Evolutionary conservation across 805 yeast species (phyloP).

Genomic region (Helenozyma rhizophorensis): DNA sequence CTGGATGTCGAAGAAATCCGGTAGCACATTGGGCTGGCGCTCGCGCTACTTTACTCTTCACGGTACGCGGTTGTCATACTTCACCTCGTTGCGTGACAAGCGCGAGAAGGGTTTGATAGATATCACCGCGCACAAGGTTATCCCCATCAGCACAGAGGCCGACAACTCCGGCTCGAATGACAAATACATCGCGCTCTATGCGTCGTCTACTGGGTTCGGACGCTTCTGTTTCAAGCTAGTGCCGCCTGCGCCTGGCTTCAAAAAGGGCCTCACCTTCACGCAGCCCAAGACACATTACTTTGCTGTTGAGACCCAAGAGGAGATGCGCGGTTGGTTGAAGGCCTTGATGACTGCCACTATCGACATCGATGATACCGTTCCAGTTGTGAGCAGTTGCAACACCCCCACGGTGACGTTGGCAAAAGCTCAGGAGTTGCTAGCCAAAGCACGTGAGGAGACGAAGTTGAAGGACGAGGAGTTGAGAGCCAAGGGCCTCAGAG

Average conservation of each 20-base stretch:
- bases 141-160: slow-evolving; percentile 51
- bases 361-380: slow-evolving; percentile 88
- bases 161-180: slow-evolving; percentile 59
- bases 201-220: slow-evolving; percentile 94
- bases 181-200: slow-evolving; percentile 78
- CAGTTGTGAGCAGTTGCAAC: slow-evolving; percentile 86
- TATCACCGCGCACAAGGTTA: slow-evolving; percentile 88
- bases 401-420: slow-evolving; percentile 92
- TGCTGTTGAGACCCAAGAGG: slow-evolving; percentile 89
- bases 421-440: slow-evolving; percentile 80
- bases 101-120: slow-evolving; percentile 92
- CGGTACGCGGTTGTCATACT: slow-evolving; percentile 90
- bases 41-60: slow-evolving; percentile 81
- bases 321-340: slow-evolving; percentile 93
- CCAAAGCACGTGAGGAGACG: slow-evolving; percentile 76
- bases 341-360: slow-evolving; percentile 94
- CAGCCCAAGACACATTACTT: slow-evolving; percentile 94
- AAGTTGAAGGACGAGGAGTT: slow-evolving; percentile 49
- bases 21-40: slow-evolving; percentile 85
- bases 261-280: slow-evolving; percentile 91
- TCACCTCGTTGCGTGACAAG: slow-evolving; percentile 69
- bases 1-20: slow-evolving; percentile 90
- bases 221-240: slow-evolving; percentile 85
- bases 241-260: slow-evolving; percentile 97
- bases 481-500: slow-evolving; percentile 39